Evolutionary conservation across 192 early-diverging fungal genomes (phyloP), one percentile per base, ranked within the genome.

Genomic region (Cetraspora pellucida): DNA sequence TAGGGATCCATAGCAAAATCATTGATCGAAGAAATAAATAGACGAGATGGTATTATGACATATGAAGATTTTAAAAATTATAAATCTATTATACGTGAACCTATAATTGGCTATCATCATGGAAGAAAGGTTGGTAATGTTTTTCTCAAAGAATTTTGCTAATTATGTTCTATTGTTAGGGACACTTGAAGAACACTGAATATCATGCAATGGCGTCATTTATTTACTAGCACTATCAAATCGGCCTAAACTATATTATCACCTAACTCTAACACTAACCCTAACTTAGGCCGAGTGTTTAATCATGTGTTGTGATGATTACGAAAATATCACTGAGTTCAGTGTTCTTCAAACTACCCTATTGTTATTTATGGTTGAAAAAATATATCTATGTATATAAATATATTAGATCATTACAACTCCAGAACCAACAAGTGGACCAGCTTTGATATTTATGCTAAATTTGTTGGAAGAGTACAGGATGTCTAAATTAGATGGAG

Each of bases 391-490:
- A n/a, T 30, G 16, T 28, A 30, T 28, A 37, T 6, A 37, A 37
- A 37, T 6, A 1, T 37, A 27, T 7, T 61, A 61, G 49, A 46
- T 83, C 37, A 76, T 79, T 30, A 81, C 82, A 19, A 73, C 79
- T 23, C 72, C 91, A 19, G 86, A 91, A n/a, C 95, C 96, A 6
- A 93, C 94, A 13, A 92, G 92, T 74, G 97, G 97, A 2, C 91
- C 94, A 8, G 84, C 95, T 16, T 78, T 97, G 43, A 81, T 96
- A 45, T 90, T 91, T 78, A 85, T 95, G 74, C 85, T 98, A 58
- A 97, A 97, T 70, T 88, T 95, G 37, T 78, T 96, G 63, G 97
- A 98, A 81, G 87, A 93, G 49, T 97, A 87, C 80, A 85, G 91
- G 54, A 83, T 96, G n/a, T 82, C 79, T 19, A 31, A 77, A 23